Conservation (phyloP, 495 filamentous ascomycete species). For the Aspergillus wentii region DNA sequence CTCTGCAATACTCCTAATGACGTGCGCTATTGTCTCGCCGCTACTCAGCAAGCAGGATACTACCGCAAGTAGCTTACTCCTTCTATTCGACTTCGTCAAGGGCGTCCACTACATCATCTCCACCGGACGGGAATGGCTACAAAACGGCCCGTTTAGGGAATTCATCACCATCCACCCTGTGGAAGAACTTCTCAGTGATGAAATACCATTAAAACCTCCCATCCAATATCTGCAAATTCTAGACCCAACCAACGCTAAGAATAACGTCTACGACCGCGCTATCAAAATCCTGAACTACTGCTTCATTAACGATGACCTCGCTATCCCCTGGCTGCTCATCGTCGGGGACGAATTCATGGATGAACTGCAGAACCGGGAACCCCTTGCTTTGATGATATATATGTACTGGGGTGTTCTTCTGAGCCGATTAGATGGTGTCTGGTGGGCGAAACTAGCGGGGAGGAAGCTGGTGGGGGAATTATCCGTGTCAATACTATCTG, state of each 20-base stretch:
- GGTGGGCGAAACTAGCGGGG: neutral
- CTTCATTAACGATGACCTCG: no score
- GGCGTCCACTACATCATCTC: slow-evolving; percentile 3
- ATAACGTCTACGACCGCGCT: no score
- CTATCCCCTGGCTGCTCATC: neutral
- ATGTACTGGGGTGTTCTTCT: neutral
- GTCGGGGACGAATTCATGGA: neutral
- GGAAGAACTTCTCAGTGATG: no score
- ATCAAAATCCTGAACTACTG: no score
- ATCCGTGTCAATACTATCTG: no score
- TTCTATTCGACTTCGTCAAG: slow-evolving; percentile 1
- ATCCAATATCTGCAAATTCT: no score
- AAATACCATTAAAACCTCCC: no score
- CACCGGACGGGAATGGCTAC: neutral
- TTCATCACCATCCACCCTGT: no score
- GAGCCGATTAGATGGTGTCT: neutral
- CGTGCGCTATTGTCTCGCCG: neutral
- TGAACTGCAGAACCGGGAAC: neutral
- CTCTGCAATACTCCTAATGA: neutral
- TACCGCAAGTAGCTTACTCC: neutral
- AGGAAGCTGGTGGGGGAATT: neutral
- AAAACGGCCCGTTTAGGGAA: neutral
- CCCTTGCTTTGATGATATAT: neutral
- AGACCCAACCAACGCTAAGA: no score
- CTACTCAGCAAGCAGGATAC: neutral